phyloP scores from a whole-genome alignment of 257 asterid genomes.

The Cinchona pubescens region DNA sequence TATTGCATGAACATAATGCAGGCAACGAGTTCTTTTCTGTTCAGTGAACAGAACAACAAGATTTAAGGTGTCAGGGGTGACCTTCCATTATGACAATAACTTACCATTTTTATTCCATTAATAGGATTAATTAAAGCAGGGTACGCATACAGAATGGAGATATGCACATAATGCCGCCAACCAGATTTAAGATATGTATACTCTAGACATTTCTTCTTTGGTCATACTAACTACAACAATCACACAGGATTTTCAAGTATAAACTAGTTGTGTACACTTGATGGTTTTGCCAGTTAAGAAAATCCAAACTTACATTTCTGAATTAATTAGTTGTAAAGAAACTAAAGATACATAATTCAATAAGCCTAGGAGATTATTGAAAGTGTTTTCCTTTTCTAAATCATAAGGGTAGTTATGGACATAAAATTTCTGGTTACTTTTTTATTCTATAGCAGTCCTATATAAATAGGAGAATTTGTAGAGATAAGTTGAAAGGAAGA shows the following conservation, averaged over 20 bases:
- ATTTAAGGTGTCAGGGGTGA: neutral
- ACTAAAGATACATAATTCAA: neutral
- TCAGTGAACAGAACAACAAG: too few species aligned
- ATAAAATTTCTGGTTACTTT: neutral
- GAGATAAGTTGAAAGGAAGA: neutral
- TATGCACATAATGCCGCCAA: neutral
- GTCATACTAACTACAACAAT: neutral
- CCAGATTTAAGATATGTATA: neutral
- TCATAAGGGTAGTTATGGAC: neutral
- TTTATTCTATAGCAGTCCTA: neutral
- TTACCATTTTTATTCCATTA: neutral
- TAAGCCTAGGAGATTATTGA: neutral
- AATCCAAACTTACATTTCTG: neutral
- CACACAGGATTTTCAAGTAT: neutral
- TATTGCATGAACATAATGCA: neutral
- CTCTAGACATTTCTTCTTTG: neutral
- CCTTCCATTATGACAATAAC: neutral
- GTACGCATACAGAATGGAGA: neutral
- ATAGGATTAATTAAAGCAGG: neutral
- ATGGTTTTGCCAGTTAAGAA: neutral
- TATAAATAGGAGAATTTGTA: neutral
- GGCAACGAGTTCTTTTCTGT: neutral
- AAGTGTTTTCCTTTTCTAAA: neutral
- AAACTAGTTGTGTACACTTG: too few species aligned
- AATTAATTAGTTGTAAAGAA: neutral